These are phyloP conservation scores for Climacium dendroides DNA, from an alignment of 225 moss, liverwort and hornwort species.

Conservation along the genomic window DNA sequence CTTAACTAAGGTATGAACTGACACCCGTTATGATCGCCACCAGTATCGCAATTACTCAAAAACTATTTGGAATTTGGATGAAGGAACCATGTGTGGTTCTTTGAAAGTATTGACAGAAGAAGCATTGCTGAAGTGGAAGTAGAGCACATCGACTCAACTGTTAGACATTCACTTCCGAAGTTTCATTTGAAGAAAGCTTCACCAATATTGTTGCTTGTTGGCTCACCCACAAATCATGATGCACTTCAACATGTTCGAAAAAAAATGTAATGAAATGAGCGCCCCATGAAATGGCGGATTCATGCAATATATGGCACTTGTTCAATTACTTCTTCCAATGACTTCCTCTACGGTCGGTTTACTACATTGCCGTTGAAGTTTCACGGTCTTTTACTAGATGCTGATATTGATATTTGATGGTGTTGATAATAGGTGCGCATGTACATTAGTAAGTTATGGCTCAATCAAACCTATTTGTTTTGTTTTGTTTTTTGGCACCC, in stretches of 20 bases:
- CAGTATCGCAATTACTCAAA: neutral
- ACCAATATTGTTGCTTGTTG: neutral
- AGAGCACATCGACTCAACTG: neutral
- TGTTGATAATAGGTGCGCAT: fast-evolving
- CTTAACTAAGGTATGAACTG: neutral
- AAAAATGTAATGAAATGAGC: neutral
- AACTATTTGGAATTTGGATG: neutral
- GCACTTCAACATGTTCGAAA: neutral
- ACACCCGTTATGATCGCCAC: neutral
- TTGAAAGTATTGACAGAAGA: neutral
- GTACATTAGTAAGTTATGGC: neutral
- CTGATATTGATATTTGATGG: too few relatives aligned
- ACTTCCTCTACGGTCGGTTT: neutral
- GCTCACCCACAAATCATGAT: neutral
- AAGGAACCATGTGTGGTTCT: neutral
- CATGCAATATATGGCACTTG: neutral
- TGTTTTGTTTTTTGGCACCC: neutral
- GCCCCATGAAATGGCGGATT: neutral
- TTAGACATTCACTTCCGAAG: neutral
- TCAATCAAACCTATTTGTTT: neutral
- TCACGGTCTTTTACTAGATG: neutral
- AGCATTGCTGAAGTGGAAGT: neutral
- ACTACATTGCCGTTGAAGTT: neutral
- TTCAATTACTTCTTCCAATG: neutral
- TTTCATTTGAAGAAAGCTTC: neutral